Evolutionary conservation across 768 basidiomycete genomes (phyloP).

Genomic region (Calocera viscosa): DNA sequence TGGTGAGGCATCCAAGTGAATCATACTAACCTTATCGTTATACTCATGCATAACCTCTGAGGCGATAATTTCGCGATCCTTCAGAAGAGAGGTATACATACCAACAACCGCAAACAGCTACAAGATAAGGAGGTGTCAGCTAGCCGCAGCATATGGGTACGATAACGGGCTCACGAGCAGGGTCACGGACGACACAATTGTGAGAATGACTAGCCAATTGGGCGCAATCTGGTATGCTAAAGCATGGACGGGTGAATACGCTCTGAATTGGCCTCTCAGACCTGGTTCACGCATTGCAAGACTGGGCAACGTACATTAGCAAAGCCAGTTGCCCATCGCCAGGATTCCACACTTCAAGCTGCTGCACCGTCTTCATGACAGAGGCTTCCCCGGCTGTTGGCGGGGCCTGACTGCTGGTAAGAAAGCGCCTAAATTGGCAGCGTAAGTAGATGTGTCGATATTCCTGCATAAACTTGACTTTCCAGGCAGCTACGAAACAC

Average conservation of each 20-base stretch:
- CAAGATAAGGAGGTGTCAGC: not conserved
- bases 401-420: constrained; percentile 33
- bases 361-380: constrained; percentile 47
- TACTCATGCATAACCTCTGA: constrained; percentile 78
- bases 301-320: constrained; percentile 30
- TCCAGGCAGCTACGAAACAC: constrained; percentile 1
- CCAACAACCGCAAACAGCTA: constrained; percentile 41
- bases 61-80: constrained; percentile 61
- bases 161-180: constrained; percentile 40
- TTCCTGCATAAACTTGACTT: constrained; percentile 1
- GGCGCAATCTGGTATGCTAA: constrained; percentile 60
- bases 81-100: constrained; percentile 52
- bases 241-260: constrained; percentile 69
- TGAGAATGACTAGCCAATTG: constrained; percentile 62
- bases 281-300: not conserved
- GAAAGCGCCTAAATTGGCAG: constrained; percentile 30
- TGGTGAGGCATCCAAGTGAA: not conserved
- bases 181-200: constrained; percentile 56
- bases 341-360: constrained; percentile 68
- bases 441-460: constrained; percentile 20
- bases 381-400: constrained; percentile 26
- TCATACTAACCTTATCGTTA: constrained; percentile 54
- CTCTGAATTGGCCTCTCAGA: constrained; percentile 20
- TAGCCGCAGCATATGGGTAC: not conserved
- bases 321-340: constrained; percentile 56